Conservation (phyloP, 129 eudicot genomes). For the Chrysanthemum lavandulifolium region DNA sequence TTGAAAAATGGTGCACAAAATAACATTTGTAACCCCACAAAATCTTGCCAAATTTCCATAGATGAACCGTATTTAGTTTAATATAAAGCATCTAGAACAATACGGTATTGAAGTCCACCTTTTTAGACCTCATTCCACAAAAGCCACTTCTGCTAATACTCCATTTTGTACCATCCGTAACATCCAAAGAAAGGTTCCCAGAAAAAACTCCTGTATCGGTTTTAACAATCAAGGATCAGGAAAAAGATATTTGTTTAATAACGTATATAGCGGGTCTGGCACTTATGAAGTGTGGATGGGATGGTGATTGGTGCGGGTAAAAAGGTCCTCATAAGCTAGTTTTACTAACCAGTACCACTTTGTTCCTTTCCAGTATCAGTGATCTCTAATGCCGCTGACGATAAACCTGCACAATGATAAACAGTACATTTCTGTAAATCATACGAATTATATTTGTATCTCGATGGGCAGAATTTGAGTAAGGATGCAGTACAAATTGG, state of each 20-base stretch:
- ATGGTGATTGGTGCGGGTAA: background rate
- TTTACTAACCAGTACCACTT: slow-evolving; percentile 53
- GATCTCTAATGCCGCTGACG: slow-evolving; percentile 96
- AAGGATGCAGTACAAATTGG: background rate
- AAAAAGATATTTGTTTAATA: background rate
- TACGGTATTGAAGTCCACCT: slow-evolving; percentile 42
- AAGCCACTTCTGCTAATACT: slow-evolving; percentile 91
- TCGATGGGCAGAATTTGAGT: background rate
- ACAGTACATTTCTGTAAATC: background rate
- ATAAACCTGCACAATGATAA: slow-evolving; percentile 42
- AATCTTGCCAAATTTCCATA: background rate
- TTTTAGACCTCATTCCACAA: slow-evolving; percentile 97
- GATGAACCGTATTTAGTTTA: background rate
- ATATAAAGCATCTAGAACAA: background rate
- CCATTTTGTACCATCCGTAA: slow-evolving; percentile 71
- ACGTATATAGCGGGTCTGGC: slow-evolving; percentile 2
- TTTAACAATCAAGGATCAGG: background rate
- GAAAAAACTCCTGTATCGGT: slow-evolving; percentile 65
- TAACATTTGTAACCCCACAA: background rate
- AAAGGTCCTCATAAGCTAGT: background rate
- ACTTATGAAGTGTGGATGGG: background rate
- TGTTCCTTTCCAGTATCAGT: slow-evolving; percentile 53
- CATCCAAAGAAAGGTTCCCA: slow-evolving; percentile 86
- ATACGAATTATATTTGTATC: background rate
- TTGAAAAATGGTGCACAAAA: background rate